Percentiles rank a stretch among this genome's conserved stretches.
Evolutionary conservation across 139 green algal species (phyloP).

Genomic region (Ettlia oleoabundans): DNA sequence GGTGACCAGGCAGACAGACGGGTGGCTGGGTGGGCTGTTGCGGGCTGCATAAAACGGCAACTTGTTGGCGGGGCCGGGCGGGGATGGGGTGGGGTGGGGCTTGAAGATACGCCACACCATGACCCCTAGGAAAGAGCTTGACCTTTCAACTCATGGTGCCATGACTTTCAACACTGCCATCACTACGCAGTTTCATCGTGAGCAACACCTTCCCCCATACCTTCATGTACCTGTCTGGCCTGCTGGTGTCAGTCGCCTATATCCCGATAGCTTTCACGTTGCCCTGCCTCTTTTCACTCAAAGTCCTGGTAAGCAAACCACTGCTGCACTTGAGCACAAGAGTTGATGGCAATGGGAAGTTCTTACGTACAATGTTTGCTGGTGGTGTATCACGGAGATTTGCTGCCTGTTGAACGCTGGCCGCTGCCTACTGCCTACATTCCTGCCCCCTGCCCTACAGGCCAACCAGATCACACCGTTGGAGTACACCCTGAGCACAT

Average conservation of each 20-base stretch:
- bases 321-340: background rate
- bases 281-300: constrained; percentile 30
- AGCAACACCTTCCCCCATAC: constrained; percentile 30
- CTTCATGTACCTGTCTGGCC: constrained; percentile 35
- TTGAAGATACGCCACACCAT: too few relatives aligned
- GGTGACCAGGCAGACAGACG: background rate
- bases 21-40: background rate
- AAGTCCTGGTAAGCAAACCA: constrained; percentile 13
- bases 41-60: too few relatives aligned
- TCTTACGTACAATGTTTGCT: background rate
- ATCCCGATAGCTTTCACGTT: constrained; percentile 34
- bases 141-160: too few relatives aligned
- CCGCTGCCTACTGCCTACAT: background rate
- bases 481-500: constrained; percentile 28
- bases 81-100: too few relatives aligned
- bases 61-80: too few relatives aligned
- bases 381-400: background rate
- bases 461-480: constrained; percentile 11
- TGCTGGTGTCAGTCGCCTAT: constrained; percentile 26
- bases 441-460: background rate
- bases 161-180: too few relatives aligned
- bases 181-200: constrained; percentile 23
- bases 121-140: too few relatives aligned
- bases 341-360: background rate
- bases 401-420: too few relatives aligned